Evolutionary conservation across 768 basidiomycete genomes (phyloP).

Genomic region (Coprinellus micaceus): DNA sequence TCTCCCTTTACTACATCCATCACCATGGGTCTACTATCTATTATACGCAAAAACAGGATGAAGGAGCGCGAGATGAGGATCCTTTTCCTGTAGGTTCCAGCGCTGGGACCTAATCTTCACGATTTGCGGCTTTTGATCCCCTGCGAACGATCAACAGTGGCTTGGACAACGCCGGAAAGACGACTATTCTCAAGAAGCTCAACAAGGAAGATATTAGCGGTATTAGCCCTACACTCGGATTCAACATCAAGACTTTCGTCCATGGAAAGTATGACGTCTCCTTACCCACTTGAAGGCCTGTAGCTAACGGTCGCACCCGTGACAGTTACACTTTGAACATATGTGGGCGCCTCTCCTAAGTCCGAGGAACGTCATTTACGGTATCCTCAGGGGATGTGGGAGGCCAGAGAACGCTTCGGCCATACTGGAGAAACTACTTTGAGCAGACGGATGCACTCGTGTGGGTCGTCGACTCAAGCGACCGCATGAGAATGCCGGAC

Average conservation of each 20-base stretch:
- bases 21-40: slow-evolving; percentile 88
- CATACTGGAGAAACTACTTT: slow-evolving; percentile 99
- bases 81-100: slow-evolving; percentile 71
- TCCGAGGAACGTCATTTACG: slow-evolving; percentile 5
- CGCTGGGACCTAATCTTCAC: neutral
- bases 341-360: slow-evolving; percentile 41
- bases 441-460: slow-evolving; percentile 97
- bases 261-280: slow-evolving; percentile 72
- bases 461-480: slow-evolving; percentile 97
- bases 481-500: slow-evolving; percentile 85
- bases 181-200: slow-evolving; percentile 93
- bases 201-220: slow-evolving; percentile 86
- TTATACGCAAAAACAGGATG: slow-evolving; percentile 92
- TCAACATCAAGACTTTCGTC: slow-evolving; percentile 97
- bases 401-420: slow-evolving; percentile 90
- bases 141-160: slow-evolving; percentile 52
- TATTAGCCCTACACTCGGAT: slow-evolving; percentile 92
- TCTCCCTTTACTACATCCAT: neutral
- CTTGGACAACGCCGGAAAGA: slow-evolving; percentile 98
- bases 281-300: slow-evolving; percentile 17
- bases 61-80: slow-evolving; percentile 97
- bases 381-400: slow-evolving; percentile 87
- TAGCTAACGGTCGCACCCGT: slow-evolving; percentile 15
- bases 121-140: slow-evolving; percentile 1
- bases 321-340: slow-evolving; percentile 74